Evolutionary conservation across 768 basidiomycete species (phyloP), one percentile per base, ranked within the genome.

Genomic region (Russula vinacea): DNA sequence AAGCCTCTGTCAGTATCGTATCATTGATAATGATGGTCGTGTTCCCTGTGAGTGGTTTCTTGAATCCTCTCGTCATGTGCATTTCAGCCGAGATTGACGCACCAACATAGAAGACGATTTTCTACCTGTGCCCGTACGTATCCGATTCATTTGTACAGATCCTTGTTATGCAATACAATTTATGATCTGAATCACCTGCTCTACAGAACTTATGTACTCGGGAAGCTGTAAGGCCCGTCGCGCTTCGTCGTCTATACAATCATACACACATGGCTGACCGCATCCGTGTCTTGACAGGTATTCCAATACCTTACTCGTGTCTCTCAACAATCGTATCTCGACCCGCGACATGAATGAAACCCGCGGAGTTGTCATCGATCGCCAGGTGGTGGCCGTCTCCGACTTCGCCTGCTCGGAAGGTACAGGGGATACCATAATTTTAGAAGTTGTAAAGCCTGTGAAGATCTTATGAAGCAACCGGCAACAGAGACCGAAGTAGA

Each of bases 261-360:
- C 7, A n/a, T 22, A n/a, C 3, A 19, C 44, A 45, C 19, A 50
- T 50, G 49, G 14, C 24, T 24, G 24, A 50, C 24, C 26, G 24
- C 22, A 22, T 7, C 13, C 47, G 11, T n/a, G 4, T 37, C 22
- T 54, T 22, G 53, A 40, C 32, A 65, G 64, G 16, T 69, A 67
- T 57, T 67, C 72, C 3, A 73, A 73, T 58, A 73, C 72, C 0
- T 63, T 73, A 19, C 70, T 73, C 22, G 69, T 72, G 29, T 56
- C 68, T 4, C 67, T 73, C 62, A 72, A 72, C 39, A 64, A 64
- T 47, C 62, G 62, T 22, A 44, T 66, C 19, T 57, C 62, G 10
- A 44, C 64, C 24, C 65, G 65, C 17, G 35, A 54, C 13, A 13
- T 5, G 7, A 17, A 35, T 2, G n/a, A 19, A 9, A 5, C 35